phyloP scores from a whole-genome alignment of 495 filamentous ascomycete species.

The Hyaloscypha variabilis region DNA sequence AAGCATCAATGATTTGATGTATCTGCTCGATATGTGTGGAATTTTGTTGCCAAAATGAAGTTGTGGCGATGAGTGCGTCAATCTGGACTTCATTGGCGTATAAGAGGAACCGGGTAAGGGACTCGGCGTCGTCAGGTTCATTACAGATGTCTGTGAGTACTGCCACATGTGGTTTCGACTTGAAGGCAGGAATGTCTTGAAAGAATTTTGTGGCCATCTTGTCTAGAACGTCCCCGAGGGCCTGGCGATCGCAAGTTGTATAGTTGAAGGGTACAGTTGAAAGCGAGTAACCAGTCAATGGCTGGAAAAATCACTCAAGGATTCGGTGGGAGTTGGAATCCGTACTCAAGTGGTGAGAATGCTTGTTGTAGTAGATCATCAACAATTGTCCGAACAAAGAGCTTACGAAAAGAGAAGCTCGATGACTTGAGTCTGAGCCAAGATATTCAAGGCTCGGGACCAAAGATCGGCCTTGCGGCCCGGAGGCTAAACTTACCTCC shows the following conservation, averaged over 20 bases:
- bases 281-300: too few relatives aligned
- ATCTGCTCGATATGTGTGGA: conserved; percentile 41
- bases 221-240: neutral
- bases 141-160: conserved; percentile 49
- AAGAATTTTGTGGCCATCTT: neutral
- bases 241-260: neutral
- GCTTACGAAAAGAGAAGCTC: too few relatives aligned
- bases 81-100: conserved; percentile 48
- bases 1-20: conserved; percentile 43
- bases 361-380: too few relatives aligned
- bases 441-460: too few relatives aligned
- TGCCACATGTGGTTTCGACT: conserved; percentile 39
- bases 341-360: too few relatives aligned
- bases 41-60: conserved; percentile 43
- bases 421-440: too few relatives aligned
- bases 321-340: too few relatives aligned
- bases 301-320: too few relatives aligned
- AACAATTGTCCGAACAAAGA: too few relatives aligned
- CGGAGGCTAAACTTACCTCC: too few relatives aligned
- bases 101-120: conserved; percentile 43
- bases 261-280: neutral
- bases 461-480: too few relatives aligned
- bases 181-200: conserved; percentile 10
- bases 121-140: conserved; percentile 48
- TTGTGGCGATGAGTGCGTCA: conserved; percentile 43